Base-by-base conservation (phyloP, 2,329 filamentous ascomycete species). In the Alternaria solani region DNA sequence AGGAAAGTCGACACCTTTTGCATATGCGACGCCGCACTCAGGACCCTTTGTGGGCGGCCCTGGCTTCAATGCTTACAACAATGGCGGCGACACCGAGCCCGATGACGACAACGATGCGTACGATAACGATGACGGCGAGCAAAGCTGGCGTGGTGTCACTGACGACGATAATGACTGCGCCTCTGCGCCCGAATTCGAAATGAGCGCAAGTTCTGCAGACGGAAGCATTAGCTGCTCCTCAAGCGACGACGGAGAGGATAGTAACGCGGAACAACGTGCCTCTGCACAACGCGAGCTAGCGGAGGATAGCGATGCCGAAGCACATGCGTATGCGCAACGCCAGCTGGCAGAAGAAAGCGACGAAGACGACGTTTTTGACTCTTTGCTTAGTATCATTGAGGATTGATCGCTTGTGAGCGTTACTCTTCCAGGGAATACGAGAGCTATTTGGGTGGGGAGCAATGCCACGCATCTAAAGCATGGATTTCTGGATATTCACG, bases 11-110 rank as follows among this genome's bases (percentile, higher is more conserved):
- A 90, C 89, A 0, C 83, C 83, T 2, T 88, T 88, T 65, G 88
- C 88, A n/a, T 93, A 93, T 70, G 89, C 90, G 3, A 94, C 91
- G 0, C 91, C 91, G 0, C 84, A 89, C 72, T 93, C 90, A 70
- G 75, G 76, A 0, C 71, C 71, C 1, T 70, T 78, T 38, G 51
- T 76, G n/a, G 75, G 74, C 16, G 74, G 72, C 2, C 58, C 62
- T 20, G 68, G 46, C 1, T 75, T 69, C 51, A 61, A 59, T 20
- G 69, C 64, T 11, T 72, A 67, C 51, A 68, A 67, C 20, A 65
- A 73, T 28, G 70, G 63, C 28, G 75, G 75, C 5, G 75, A 79
- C 41, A 79, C 75, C 0, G 75, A 78, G 49, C 65, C 70, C 18
- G 75, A 77, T 23, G 71, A 75, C 7, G 75, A 75, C 47, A 67